Evolutionary conservation across 1,139 yeast genomes (phyloP), one percentile per base, ranked within the genome.

Genomic region (Pichia norvegensis): DNA sequence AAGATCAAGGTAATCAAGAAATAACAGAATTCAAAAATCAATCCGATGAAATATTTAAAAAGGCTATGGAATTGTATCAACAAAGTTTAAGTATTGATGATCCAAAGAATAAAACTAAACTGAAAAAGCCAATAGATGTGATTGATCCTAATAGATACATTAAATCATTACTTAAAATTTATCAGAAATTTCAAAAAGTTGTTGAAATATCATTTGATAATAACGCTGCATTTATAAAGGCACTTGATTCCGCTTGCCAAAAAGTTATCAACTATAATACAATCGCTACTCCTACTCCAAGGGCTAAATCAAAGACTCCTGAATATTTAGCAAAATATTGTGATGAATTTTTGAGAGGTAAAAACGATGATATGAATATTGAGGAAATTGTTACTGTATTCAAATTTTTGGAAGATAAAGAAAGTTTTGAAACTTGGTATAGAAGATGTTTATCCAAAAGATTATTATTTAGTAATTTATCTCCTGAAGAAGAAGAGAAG

Each of bases 381-480:
- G 90, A 84, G 55, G 92, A 90, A 57, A 77, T 92, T 58, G 86
- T 92, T 87, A 78, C 80, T 29, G 74, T 92, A 25, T 87, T 94
- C 71, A 85, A 83, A 59, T 92, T 86, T 62, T 76, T 94, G 47
- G 90, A 86, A 46, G 97, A 92, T 64, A 90, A 90, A 64, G 98
- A 94, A 69, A 85, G 94, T 37, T 94, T 94, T 66, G 98, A 92
- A 67, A 85, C 83, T 55, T 85, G 85, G 67, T 94, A 92, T 66
- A 81, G 97, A 64, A 79, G 97, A 56, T 72, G 84, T 60, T 73
- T 94, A 56, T 95, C 97, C 8, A 85, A 84, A 63, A 78, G 99
- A 61, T 75, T 94, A 53, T 90, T 92, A 55, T 83, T 85, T 60
- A 84, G 86, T 49, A 81, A 87, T 31, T 82, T 95, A 39, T 79